These are phyloP conservation scores for Fraxinus cuspidata DNA, from an alignment of 257 asterid species.

Conservation along the genomic window DNA sequence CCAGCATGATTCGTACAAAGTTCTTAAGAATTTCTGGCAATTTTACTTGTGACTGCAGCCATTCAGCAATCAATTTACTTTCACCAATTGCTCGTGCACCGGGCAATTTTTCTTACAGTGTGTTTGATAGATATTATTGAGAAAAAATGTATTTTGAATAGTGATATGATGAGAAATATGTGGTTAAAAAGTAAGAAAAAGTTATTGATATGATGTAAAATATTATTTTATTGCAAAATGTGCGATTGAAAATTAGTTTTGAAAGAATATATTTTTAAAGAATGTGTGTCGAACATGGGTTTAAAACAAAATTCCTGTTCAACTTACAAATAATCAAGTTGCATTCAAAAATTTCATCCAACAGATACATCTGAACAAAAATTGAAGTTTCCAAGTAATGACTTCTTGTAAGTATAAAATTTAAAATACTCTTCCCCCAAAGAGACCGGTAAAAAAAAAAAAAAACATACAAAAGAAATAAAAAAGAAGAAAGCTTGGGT, in stretches of 20 bases:
- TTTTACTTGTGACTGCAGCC: constrained; percentile 5
- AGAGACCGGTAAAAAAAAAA: too few relatives aligned
- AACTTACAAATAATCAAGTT: not conserved
- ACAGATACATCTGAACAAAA: not conserved
- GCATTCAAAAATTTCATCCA: not conserved
- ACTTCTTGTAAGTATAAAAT: not conserved
- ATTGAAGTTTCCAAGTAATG: not conserved
- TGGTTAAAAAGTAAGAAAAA: too few relatives aligned
- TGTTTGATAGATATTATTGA: not conserved
- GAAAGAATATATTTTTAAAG: too few relatives aligned
- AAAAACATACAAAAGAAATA: too few relatives aligned
- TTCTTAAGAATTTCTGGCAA: constrained; percentile 25
- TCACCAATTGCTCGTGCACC: not conserved
- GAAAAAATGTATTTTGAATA: too few relatives aligned
- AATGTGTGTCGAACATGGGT: too few relatives aligned
- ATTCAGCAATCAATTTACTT: not conserved
- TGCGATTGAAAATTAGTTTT: too few relatives aligned
- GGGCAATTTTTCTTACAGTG: too few relatives aligned
- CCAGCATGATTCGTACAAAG: constrained; percentile 21
- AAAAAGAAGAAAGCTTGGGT: too few relatives aligned
- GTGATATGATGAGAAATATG: too few relatives aligned
- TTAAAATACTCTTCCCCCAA: not conserved
- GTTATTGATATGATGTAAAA: too few relatives aligned
- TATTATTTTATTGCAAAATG: too few relatives aligned
- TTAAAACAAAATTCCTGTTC: not conserved